Evolutionary conservation across 2,329 filamentous ascomycete species (phyloP), one percentile per base, ranked within the genome.

Genomic region (Orbilia quercus): DNA sequence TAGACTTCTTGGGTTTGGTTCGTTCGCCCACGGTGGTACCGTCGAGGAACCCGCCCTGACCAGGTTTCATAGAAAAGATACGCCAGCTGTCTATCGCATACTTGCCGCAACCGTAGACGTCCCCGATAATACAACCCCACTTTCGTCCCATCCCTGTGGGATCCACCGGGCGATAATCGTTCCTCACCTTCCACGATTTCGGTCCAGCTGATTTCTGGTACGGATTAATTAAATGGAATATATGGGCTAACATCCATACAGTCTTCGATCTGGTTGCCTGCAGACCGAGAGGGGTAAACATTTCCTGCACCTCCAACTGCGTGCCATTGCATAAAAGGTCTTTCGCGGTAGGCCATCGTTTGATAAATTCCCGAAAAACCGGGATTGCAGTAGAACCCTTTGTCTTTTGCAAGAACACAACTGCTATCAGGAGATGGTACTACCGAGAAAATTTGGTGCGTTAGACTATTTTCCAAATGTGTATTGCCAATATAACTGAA

Each of bases 1-100:
- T 25, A 38, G 16, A 34, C 28, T 47, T 59, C 50, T 62, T 62
- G 18, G 54, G 45, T 36, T 57, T 36, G 9, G 18, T 42, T 22
- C 53, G 2, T 25, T 57, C 53, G 7, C 60, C 69, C 7, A 65
- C 45, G 6, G 45, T 55, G 11, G 69, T 74, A 22, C 63, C 63
- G 20, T 74, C 62, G 7, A 63, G 31, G 42, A 74, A 74, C 18
- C 70, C 70, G 7, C 70, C 70, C 16, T 74, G 38, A 7, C 70
- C 70, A 1, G 70, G 70, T 50, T 63, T 67, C 70, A 67, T 67
- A 50, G 53, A 67, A 36, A 74, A 74, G 44, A 74, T 74, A 23
- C 70, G 50, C 70, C 70, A 74, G 28, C 70, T 74, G 44, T 74
- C 70, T 22, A 74, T 67, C n/a, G 55, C 70, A 45, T 74, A 74